Base-by-base conservation (phyloP, 352 stramenopile species). In the Phytophthora pistaciae region DNA sequence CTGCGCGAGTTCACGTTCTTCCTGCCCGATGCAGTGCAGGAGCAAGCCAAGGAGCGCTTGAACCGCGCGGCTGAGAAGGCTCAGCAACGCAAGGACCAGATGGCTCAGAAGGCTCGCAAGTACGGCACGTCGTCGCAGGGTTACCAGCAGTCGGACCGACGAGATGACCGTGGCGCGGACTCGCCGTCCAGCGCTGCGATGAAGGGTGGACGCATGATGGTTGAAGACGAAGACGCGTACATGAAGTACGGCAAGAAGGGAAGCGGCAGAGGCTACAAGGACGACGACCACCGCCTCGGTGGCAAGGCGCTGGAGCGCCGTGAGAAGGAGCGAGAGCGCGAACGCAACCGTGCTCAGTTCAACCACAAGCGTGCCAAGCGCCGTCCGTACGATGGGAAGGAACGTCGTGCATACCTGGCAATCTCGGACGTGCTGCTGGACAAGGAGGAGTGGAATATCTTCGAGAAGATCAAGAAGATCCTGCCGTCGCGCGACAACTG, bases 1-100 rank as follows among this genome's bases (percentile, higher is more conserved):
- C 81, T 99, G 21, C 98, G 98, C 42, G 97, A 99, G 71, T 99
- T 99, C 73, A 99, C 98, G 11, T 99, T 99, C 78, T 99, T 99
- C 82, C 78, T 99, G 16, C 98, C 98, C 0, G 98, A 99, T 85
- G 96, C 97, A 8, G 98, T 99, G 0, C 98, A 99, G 77, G 94
- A 98, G 44, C 92, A 99, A 72, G 97, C 97, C 0, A 99, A 95
- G 78, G 97, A 99, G 73, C 91, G 98, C 27, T 73, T 99, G 10
- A 96, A 98, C 72, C 88, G 94, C 29, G 97, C 97, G 16, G 98
- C 97, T 8, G 93, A 98, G 42, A 98, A 99, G 64, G 96, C 97
- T 9, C 96, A 99, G 67, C 75, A 89, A 13, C 93, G 96, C 38
- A 93, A 96, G 54, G 81, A 91, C 40, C 77, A 83, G 56, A 75